A percentile compares a stretch with the other conserved stretches of the same genome.
Evolutionary conservation across 371 early-diverging fungal genomes (phyloP).

Genomic region (Zychaea mexicana): DNA sequence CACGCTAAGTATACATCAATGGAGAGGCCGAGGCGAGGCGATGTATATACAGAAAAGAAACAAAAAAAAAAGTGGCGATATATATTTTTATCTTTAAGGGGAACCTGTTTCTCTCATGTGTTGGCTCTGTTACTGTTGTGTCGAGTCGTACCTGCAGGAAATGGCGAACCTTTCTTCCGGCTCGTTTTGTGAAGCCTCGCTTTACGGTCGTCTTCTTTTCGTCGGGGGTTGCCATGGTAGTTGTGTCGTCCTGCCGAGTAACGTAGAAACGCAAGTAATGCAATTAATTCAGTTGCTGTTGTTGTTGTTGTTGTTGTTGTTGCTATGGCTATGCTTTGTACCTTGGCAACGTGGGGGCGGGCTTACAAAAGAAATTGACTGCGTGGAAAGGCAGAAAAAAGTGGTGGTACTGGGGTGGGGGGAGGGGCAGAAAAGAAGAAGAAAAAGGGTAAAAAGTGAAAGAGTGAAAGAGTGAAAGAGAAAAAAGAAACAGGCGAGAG

Average conservation of each 20-base stretch:
- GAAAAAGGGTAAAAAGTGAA: neutral
- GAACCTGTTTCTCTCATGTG: too few species aligned
- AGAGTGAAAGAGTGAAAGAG: neutral
- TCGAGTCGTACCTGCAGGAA: conserved; percentile 17
- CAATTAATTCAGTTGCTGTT: too few species aligned
- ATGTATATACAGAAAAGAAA: too few species aligned
- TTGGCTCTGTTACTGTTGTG: too few species aligned
- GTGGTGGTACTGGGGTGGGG: too few species aligned
- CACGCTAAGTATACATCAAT: too few species aligned
- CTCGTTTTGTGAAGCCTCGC: conserved; percentile 13
- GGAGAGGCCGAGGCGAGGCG: too few species aligned
- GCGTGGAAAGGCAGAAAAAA: neutral
- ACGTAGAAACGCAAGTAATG: too few species aligned
- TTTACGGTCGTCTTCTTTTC: conserved; percentile 1
- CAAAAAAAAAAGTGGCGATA: neutral
- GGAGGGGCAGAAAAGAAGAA: neutral
- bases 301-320: neutral
- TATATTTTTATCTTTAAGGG: too few species aligned
- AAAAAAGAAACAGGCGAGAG: too few species aligned
- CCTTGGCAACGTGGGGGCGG: neutral
- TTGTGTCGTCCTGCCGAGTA: too few species aligned
- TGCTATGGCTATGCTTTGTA: neutral
- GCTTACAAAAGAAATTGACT: too few species aligned
- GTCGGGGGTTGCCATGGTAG: neutral
- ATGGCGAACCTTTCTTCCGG: conserved; percentile 13